Evolutionary conservation across 2,329 filamentous ascomycete species (phyloP), one percentile per base, ranked within the genome.

Genomic region (Fonsecaea pedrosoi): DNA sequence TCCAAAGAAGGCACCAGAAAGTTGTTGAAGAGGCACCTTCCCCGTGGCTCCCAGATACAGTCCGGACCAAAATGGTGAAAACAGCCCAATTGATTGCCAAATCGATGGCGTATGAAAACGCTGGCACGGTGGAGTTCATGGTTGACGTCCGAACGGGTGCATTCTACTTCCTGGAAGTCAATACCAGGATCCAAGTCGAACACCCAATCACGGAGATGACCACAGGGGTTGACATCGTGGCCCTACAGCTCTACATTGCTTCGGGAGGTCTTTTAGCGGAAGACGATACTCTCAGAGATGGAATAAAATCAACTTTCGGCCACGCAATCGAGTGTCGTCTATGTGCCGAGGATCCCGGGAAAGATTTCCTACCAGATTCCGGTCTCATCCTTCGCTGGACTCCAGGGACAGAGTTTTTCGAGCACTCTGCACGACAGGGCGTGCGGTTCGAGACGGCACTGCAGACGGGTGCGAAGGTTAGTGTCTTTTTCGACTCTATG

Each of bases 1-100:
- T 85, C 1, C 83, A 86, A 59, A 73, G 84, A 7, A 75, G 83
- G 1, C 80, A 85, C 65, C 82, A 85, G 62, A 85, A 85, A 65
- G 78, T 85, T 1, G 75, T 85, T 0, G 84, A 86, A 67, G 82
- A 84, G 72, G 78, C 77, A 1, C 81, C 81, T 0, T 78, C 76
- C 6, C 60, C 72, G 0, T 77, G 78, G 55, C 71, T 82, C 0
- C 73, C 73, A 0, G 59, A 65, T 3, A 69, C 71, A 1, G 69
- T 77, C 0, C 72, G 81, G 0, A 30, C 70, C 8, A 70, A 73
- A 13, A 81, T 84, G 74, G 74, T 74, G 5, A 72, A 70, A 1
- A 73, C 76, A 13, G 81, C 82, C 0, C 67, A 79, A 3, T 67
- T 72, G 0, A 73, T 82, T 15, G 79, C 78, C 2, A 70, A 68